Evolutionary conservation across 179 eudicot genomes (phyloP).

Genomic region (Heliamphora pulchella): DNA sequence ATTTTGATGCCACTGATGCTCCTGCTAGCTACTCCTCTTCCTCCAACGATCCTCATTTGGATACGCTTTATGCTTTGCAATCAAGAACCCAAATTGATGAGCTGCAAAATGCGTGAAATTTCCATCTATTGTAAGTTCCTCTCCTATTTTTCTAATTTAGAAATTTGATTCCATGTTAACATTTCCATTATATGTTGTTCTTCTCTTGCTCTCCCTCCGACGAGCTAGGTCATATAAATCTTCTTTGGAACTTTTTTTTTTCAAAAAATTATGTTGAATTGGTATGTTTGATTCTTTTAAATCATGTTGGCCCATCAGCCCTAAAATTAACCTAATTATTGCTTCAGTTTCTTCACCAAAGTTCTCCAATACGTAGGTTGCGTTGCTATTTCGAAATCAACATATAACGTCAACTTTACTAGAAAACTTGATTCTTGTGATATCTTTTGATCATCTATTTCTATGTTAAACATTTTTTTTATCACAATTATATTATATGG

Average conservation of each 20-base stretch:
- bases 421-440: not conserved
- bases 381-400: not conserved
- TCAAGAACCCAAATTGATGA: not conserved
- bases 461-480: not conserved
- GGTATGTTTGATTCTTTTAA: not conserved
- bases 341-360: not conserved
- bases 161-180: not conserved
- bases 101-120: slow-evolving; percentile 7
- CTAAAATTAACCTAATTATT: not conserved
- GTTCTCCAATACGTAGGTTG: not conserved
- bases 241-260: not conserved
- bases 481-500: not conserved
- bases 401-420: not conserved
- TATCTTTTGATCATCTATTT: not conserved
- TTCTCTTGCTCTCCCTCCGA: not conserved
- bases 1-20: slow-evolving; percentile 1
- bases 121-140: slow-evolving; percentile 15
- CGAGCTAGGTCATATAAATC: not conserved
- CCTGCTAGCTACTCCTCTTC: not conserved
- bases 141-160: not conserved
- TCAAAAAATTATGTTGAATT: not conserved
- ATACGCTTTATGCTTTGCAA: not conserved
- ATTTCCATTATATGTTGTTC: not conserved
- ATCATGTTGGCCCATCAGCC: not conserved
- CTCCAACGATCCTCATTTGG: not conserved